Evolutionary conservation across 768 basidiomycete genomes (phyloP).

Genomic region (Lactarius hengduanensis): DNA sequence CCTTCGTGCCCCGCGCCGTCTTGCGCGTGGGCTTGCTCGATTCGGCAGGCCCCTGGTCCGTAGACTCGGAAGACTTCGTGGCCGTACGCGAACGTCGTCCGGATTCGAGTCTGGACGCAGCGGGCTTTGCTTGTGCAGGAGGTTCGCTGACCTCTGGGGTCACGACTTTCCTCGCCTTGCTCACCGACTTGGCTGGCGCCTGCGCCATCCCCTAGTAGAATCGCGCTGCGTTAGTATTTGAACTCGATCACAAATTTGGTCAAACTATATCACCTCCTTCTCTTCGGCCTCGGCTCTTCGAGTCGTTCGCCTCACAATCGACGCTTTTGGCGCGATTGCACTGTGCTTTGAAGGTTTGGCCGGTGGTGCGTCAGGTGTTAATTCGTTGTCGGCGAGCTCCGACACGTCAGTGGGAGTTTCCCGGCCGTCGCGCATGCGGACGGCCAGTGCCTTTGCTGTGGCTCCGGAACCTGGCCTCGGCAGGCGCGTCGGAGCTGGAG

Average conservation of each 20-base stretch:
- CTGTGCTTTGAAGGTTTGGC: slow-evolving; percentile 9
- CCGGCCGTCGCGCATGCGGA: slow-evolving; percentile 3
- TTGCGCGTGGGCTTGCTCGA: slow-evolving; percentile 19
- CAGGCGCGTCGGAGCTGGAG: slow-evolving; percentile 5
- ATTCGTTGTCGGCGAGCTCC: slow-evolving; percentile 26
- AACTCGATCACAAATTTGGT: not conserved
- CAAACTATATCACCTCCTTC: slow-evolving; percentile 28
- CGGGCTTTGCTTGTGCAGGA: slow-evolving; percentile 11
- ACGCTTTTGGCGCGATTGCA: slow-evolving; percentile 13
- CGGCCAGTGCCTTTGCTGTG: not conserved
- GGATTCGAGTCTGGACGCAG: slow-evolving; percentile 8
- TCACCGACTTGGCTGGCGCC: not conserved
- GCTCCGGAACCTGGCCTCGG: slow-evolving; percentile 1
- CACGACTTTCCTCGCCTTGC: slow-evolving; percentile 16
- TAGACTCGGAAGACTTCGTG: slow-evolving; percentile 27
- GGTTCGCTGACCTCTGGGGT: slow-evolving; percentile 17
- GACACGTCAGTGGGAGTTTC: slow-evolving; percentile 14
- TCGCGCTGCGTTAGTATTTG: not conserved
- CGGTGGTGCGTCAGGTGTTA: slow-evolving; percentile 14
- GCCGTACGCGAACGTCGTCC: slow-evolving; percentile 33
- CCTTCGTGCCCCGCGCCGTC: slow-evolving; percentile 18
- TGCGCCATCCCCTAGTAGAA: not conserved
- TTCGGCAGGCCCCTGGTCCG: slow-evolving; percentile 23
- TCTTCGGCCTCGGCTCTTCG: slow-evolving; percentile 29
- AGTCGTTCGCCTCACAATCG: slow-evolving; percentile 27